Evolutionary conservation across 2,329 filamentous ascomycete genomes (phyloP), one percentile per base, ranked within the genome.

Genomic region (Dactylonectria estremocensis): DNA sequence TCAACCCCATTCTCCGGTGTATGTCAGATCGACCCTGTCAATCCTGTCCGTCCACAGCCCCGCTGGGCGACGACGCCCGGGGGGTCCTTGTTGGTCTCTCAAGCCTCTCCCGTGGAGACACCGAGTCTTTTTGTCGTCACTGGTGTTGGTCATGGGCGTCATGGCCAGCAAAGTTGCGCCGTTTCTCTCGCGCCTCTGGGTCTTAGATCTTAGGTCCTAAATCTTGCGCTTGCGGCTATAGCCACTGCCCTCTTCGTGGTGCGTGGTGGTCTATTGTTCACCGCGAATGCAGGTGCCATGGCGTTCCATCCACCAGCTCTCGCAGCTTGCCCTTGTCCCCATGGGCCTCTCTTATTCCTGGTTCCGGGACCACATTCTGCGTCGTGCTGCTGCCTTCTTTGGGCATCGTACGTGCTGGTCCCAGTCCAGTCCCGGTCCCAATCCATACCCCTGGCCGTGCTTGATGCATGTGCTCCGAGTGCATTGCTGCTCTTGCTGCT

Each of bases 401-500:
- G 67, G 67, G 46, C 60, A 68, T 69, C 49, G 56, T 69, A 64
- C 49, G 61, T 65, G 71, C 63, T 64, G 58, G 61, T 66, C 64
- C 69, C 16, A 14, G 46, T 59, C 53, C 37, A 18, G 28, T 67
- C 49, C 64, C 37, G 33, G 33, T 28, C 59, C 33, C 58, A 61
- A 61, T n/a, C 54, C 54, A 43, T 24, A 64, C 56, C 66, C 61
- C 66, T 62, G 28, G 58, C 24, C n/a, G 43, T 59, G 69, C 68
- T 67, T 54, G 65, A 66, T 74, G 71, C 71, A 74, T 73, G 65
- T 70, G 62, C 65, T 67, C 56, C 65, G 55, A 66, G 68, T 71
- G 70, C 69, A 76, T 72, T 66, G 74, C 70, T 73, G 58, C 66
- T 72, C 69, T 55, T 61, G 63, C 61, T 74, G 57, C 66, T 74